These are phyloP conservation scores for Sclerotinia spermophila DNA, from an alignment of 2,329 filamentous ascomycete genomes.

Conservation along the genomic window DNA sequence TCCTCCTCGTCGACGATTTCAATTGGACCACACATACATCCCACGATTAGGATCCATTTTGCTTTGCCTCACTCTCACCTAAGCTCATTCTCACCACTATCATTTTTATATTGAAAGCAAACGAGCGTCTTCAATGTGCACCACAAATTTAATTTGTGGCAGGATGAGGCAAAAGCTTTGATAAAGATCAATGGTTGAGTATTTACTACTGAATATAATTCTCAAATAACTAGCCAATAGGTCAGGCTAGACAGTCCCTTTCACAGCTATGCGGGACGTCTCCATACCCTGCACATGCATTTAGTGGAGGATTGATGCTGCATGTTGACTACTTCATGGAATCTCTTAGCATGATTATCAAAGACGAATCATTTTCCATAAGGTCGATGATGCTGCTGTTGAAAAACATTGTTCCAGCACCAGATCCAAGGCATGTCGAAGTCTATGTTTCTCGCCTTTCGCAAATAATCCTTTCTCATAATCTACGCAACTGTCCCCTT, in stretches of 20 bases:
- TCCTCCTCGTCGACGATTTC: not conserved
- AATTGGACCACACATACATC: constrained; percentile 4
- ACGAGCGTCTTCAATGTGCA: not conserved
- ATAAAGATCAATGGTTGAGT: not conserved
- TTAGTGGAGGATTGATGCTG: not conserved
- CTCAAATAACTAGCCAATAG: not conserved
- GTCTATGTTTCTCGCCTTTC: not conserved
- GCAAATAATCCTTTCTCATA: not conserved
- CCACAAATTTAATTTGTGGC: not conserved
- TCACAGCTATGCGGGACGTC: not conserved
- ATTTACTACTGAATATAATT: not conserved
- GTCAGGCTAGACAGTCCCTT: not conserved
- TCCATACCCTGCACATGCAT: not conserved
- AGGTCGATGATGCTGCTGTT: not conserved
- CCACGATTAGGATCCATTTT: not conserved
- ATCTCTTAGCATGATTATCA: not conserved
- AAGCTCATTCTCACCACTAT: not conserved
- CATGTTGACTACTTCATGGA: not conserved
- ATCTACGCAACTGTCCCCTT: not conserved
- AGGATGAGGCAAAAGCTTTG: not conserved
- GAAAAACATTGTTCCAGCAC: not conserved
- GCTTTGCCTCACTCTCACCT: constrained; percentile 10
- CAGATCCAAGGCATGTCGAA: not conserved
- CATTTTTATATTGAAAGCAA: not conserved
- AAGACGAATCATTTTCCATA: not conserved